Base-by-base conservation (phyloP, 768 basidiomycete genomes). In the Auriculariales sp. region DNA sequence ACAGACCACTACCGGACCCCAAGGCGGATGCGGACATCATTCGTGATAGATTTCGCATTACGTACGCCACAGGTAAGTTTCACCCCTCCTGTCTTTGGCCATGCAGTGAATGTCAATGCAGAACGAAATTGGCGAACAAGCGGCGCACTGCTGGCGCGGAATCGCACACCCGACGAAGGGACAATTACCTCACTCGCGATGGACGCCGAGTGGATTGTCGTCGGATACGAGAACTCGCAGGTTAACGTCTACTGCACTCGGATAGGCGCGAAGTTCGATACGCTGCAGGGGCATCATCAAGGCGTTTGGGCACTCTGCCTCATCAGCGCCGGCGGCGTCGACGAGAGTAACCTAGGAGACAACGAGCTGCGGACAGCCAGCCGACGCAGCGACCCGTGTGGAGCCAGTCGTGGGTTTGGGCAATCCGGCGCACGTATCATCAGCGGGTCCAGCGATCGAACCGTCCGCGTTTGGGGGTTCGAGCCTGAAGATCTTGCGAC, bases 281-380 rank as follows among this genome's bases (percentile, higher is more conserved):
- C 86, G 0, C 75, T 98, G 2, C 70, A 77, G 7, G 93, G 93
- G 0, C 93, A 95, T 62, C 80, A 83, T 14, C 66, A 73, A 19
- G 93, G 93, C n/a, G 92, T 95, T 1, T 97, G 93, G 93, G 83
- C 85, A 12, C 77, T 95, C 12, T 78, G 81, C 49, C 72, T 97
- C 25, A 78, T 93, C 46, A 74, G 75, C 24, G 71, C 74, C 34
- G 80, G 81, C n/a, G 82, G 80, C 1, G 14, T 35, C 46, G 33
- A 27, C 32, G 15, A 35, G 51, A 28, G 36, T 51, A 34, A 49
- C 33, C 19, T 28, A n/a, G 36, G 17, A 52, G 29, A 28, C 46
- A 64, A 47, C 57, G 46, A 30, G 52, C 59, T 48, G 31, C 57
- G 50, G 53, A 57, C 24, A 45, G 24, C 46, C 45, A 47, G 46